Conservation (phyloP, 2,329 filamentous ascomycete species). For the Alternaria tenuissima region DNA sequence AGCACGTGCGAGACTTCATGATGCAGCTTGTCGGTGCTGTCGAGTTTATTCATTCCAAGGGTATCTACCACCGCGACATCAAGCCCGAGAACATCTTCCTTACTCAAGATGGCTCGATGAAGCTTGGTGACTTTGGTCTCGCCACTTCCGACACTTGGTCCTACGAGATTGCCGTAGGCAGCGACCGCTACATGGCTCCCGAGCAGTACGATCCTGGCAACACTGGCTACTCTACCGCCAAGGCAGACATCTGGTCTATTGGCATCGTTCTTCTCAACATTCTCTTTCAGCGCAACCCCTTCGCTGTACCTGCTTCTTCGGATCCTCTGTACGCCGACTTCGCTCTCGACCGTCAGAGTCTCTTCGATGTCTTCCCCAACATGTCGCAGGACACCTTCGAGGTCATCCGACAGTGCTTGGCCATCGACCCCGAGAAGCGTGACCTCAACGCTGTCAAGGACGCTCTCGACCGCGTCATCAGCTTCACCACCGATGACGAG, state of each 20-base stretch:
- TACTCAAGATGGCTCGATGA: conserved; percentile 84
- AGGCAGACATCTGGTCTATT: conserved; percentile 96
- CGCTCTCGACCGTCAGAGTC: conserved; percentile 87
- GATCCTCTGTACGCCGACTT: conserved; percentile 95
- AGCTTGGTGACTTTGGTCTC: conserved; percentile 95
- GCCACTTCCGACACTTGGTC: conserved; percentile 91
- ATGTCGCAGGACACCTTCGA: conserved; percentile 99
- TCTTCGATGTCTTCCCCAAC: conserved; percentile 97
- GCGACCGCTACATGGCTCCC: conserved; percentile 98
- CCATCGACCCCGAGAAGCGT: conserved; percentile 87
- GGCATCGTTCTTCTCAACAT: conserved; percentile 97
- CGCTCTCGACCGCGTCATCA: conserved; percentile 79
- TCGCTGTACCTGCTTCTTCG: conserved; percentile 87
- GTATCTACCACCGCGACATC: conserved; percentile 96
- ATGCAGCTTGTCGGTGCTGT: conserved; percentile 89
- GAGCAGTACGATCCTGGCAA: conserved; percentile 94
- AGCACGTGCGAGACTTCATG: conserved; percentile 98
- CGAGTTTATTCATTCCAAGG: conserved; percentile 87
- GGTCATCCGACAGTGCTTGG: conserved; percentile 89
- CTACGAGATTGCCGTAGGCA: conserved; percentile 91
- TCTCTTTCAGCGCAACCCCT: conserved; percentile 95
- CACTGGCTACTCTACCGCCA: conserved; percentile 87
- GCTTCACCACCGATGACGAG: conserved; percentile 94
- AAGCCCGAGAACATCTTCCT: conserved; percentile 99
- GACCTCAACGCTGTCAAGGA: conserved; percentile 80